Base-by-base conservation (phyloP, 306 rosid species). In the Amphicarpaea edgeworthii region DNA sequence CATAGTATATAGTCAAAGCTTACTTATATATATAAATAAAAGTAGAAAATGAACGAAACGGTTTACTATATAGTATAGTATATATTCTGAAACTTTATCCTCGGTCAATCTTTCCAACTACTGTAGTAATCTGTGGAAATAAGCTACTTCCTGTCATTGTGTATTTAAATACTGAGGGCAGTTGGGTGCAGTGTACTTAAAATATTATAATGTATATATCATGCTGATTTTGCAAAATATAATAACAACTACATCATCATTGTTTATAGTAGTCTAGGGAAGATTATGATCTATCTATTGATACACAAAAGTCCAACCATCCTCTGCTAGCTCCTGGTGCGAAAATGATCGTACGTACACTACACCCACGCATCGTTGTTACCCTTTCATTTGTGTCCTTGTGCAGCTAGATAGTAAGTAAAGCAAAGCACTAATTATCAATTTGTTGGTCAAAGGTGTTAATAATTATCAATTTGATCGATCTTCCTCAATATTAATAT, bases 361-460 rank as follows among this genome's bases (percentile, higher is more conserved):
- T 40, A 17, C 46, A n/a, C 70, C 10, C 46, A 62, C 57, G 19
- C 6, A 26, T 67, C 42, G 72, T 41, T 65, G 70, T 57, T 77
- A 47, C 76, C 54, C 76, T 82, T 73, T n/a, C n/a, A n/a, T n/a
- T n/a, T 57, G 15, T 72, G 76, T 65, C 82, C 76, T 63, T 61
- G 73, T 65, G 26, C 55, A 77, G 72, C 45, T 34, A 49, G 37
- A 65, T 77, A 30, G 66, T 72, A 82, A 30, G 66, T 72, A 82
- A 72, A 82, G 85, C 73, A 72, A 72, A 51, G 72, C 79, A 37
- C 79, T 72, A 65, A 74, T 76, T 61, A 17, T 76, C 20, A 47
- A 16, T 24, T 24, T 82, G 34, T 45, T 63, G 64, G 79, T 65
- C 85, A 26, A 26, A 49, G 17, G 16, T 55, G 70, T 41, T 72